phyloP scores from a whole-genome alignment of 345 rosid genomes.

The Corchorus olitorius region DNA sequence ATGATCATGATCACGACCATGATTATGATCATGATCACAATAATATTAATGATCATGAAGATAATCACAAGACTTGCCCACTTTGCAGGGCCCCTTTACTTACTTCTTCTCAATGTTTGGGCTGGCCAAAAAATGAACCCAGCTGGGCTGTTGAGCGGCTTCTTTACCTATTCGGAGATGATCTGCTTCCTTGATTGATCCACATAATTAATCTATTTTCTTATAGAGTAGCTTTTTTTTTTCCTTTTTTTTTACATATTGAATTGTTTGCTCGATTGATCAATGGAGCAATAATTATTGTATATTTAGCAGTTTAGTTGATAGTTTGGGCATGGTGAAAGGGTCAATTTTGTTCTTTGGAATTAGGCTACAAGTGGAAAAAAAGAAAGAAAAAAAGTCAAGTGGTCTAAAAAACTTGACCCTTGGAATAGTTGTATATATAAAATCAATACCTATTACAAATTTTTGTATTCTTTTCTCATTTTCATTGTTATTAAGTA shows the following conservation, averaged over 20 bases:
- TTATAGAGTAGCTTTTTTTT: background rate
- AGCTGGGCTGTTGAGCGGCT: constrained; percentile 94
- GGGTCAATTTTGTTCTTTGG: constrained; percentile 12
- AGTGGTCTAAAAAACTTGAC: background rate
- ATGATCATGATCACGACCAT: constrained; percentile 58
- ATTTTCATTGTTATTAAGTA: background rate
- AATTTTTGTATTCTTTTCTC: background rate
- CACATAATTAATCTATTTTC: background rate
- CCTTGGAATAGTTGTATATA: background rate
- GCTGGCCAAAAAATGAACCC: constrained; percentile 59
- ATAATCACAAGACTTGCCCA: constrained; percentile 73
- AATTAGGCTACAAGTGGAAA: background rate
- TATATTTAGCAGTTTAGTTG: background rate
- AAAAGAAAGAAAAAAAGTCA: background rate
- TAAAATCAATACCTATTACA: background rate
- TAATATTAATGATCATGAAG: constrained; percentile 46
- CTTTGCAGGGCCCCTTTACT: constrained; percentile 85
- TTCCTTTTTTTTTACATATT: background rate
- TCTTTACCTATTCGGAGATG: constrained; percentile 91
- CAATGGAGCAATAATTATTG: background rate
- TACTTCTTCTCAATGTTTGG: constrained; percentile 41
- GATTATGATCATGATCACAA: constrained; percentile 35
- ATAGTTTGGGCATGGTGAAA: background rate
- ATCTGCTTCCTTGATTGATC: constrained; percentile 47
- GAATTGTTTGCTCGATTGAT: background rate